Conservation (phyloP, 208 protist genomes). For the Leishmania martiniquensis region DNA sequence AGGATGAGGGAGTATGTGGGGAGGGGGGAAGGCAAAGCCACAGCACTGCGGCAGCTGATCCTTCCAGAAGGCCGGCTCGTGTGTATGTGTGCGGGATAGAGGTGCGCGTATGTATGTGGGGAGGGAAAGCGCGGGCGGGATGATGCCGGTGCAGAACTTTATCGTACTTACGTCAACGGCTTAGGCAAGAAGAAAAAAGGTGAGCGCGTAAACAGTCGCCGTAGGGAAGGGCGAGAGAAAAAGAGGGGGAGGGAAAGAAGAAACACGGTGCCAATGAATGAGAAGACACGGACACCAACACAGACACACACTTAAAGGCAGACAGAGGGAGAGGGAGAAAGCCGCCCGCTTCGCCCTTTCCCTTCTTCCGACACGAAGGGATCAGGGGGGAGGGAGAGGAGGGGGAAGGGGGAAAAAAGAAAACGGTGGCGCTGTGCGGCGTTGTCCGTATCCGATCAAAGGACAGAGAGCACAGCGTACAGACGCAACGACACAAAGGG, state of each 20-base stretch:
- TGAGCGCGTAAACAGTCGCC: no score
- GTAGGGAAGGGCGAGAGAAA: slow-evolving; percentile 2
- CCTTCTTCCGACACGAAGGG: no score
- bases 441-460: no score
- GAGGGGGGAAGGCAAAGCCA: no score
- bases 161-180: neutral
- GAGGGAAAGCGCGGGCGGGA: neutral
- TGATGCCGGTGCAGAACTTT: neutral
- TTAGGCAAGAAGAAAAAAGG: neutral
- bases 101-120: neutral
- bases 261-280: no score
- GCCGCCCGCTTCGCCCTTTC: no score
- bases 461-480: no score
- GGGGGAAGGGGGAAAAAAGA: neutral
- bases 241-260: slow-evolving; percentile 3
- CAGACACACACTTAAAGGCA: neutral
- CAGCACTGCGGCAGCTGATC: neutral
- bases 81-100: neutral
- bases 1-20: no score
- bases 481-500: no score
- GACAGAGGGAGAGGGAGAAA: neutral
- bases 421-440: no score
- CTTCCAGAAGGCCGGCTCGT: neutral
- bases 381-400: neutral
- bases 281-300: no score